Evolutionary conservation across 805 yeast species (phyloP).

Genomic region (Cyberlindnera suaveolens): DNA sequence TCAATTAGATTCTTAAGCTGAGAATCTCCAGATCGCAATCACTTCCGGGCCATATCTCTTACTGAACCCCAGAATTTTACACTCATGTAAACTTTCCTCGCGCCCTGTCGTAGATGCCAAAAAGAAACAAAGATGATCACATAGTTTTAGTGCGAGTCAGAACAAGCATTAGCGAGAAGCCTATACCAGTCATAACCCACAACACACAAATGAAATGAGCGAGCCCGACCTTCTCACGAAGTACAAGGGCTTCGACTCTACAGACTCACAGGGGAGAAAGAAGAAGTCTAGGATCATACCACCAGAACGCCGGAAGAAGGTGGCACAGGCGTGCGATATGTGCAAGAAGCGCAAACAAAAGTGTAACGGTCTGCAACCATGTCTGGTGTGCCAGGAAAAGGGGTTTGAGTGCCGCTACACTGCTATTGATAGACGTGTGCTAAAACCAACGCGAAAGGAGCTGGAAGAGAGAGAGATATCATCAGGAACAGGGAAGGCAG

Average conservation of each 20-base stretch:
- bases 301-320: conserved; percentile 31
- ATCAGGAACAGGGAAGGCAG: conserved; percentile 1
- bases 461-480: conserved; percentile 1
- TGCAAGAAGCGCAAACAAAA: conserved; percentile 38
- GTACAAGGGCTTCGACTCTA: background rate
- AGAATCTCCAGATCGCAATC: too few relatives aligned
- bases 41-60: too few relatives aligned
- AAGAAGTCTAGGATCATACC: conserved; percentile 22
- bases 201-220: too few relatives aligned
- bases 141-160: too few relatives aligned
- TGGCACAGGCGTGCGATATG: conserved; percentile 41
- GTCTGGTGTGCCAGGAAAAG: conserved; percentile 28
- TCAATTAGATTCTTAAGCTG: too few relatives aligned
- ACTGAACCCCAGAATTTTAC: too few relatives aligned
- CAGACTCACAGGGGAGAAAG: conserved; percentile 1
- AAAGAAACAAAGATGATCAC: too few relatives aligned
- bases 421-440: conserved; percentile 18
- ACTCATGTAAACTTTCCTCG: too few relatives aligned
- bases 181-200: too few relatives aligned
- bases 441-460: conserved; percentile 16
- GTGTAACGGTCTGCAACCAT: conserved; percentile 30
- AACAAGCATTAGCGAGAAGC: too few relatives aligned
- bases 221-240: too few relatives aligned
- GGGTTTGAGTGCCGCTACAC: conserved; percentile 27
- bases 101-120: too few relatives aligned